These are phyloP conservation scores for Prunus mume DNA, from an alignment of 306 rosid genomes.

Conservation along the genomic window DNA sequence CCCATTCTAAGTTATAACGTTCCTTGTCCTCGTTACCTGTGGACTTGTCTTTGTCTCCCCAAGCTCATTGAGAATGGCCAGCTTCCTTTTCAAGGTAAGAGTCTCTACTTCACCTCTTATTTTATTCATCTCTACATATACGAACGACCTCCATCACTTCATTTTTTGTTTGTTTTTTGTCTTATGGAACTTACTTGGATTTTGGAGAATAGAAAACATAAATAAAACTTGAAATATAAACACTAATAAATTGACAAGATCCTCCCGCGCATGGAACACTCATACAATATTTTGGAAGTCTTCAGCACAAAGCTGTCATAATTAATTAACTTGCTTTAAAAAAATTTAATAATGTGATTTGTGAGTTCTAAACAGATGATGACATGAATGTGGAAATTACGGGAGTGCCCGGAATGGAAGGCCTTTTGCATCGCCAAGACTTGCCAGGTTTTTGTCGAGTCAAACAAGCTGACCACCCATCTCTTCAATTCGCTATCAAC, in stretches of 20 bases:
- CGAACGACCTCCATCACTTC: no score
- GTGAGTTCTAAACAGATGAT: constrained; percentile 1
- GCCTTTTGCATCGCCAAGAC: neutral
- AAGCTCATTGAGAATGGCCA: constrained; percentile 9
- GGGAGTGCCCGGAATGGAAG: constrained; percentile 6
- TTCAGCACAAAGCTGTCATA: no score
- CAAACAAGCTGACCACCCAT: neutral
- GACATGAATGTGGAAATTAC: constrained; percentile 9
- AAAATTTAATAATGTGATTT: neutral
- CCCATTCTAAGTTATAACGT: neutral
- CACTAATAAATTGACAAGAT: no score
- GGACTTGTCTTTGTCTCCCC: constrained; percentile 1
- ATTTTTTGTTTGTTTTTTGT: no score
- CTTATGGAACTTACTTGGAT: no score
- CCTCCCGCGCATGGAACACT: no score
- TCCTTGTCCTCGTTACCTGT: neutral
- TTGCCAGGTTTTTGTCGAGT: neutral
- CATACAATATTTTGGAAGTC: no score
- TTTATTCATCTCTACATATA: no score
- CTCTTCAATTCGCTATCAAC: neutral
- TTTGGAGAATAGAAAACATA: no score
- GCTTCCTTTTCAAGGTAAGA: constrained; percentile 15
- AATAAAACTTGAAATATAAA: no score
- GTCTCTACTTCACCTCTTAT: neutral
- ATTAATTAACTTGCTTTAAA: no score